Percentiles rank a stretch among this genome's conserved stretches.
Evolutionary conservation across 2,329 filamentous ascomycete genomes (phyloP).

Genomic region (Paecilomyces sp.): DNA sequence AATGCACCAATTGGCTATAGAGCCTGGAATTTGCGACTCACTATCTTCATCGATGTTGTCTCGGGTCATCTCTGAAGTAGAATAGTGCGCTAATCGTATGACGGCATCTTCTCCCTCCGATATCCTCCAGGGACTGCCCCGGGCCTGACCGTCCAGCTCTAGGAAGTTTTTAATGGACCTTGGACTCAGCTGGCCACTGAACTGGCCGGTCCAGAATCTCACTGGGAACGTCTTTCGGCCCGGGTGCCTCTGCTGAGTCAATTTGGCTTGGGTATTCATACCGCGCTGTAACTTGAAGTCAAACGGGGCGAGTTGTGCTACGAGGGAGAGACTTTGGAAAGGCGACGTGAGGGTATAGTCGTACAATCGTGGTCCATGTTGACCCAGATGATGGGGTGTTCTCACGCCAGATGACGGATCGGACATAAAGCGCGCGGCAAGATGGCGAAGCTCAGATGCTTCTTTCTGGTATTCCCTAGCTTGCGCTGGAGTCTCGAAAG

Average conservation of each 20-base stretch:
- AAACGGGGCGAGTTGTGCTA: slow-evolving; percentile 10
- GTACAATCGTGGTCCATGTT: not conserved
- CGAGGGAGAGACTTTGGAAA: slow-evolving; percentile 8
- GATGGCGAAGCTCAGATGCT: slow-evolving; percentile 5
- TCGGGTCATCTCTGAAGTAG: slow-evolving; percentile 2
- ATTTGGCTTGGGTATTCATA: slow-evolving; percentile 8
- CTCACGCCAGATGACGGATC: not conserved
- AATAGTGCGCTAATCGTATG: slow-evolving; percentile 1
- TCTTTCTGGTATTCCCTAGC: slow-evolving; percentile 13
- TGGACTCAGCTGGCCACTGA: not conserved
- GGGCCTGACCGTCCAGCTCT: slow-evolving; percentile 8
- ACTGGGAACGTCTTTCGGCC: slow-evolving; percentile 7
- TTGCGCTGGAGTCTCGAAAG: slow-evolving; percentile 12
- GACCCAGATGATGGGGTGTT: not conserved
- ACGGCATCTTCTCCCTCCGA: slow-evolving; percentile 7
- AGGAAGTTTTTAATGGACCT: slow-evolving; percentile 7
- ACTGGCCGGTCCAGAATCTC: slow-evolving; percentile 9
- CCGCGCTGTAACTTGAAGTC: slow-evolving; percentile 6
- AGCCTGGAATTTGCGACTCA: slow-evolving; percentile 2
- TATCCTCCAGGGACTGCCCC: slow-evolving; percentile 9
- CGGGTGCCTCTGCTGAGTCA: not conserved
- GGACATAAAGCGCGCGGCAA: slow-evolving; percentile 8
- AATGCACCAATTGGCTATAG: slow-evolving; percentile 42
- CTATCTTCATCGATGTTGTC: slow-evolving; percentile 11
- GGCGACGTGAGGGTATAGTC: slow-evolving; percentile 13